phyloP scores from a whole-genome alignment of 257 asterid species.

The Plantago major region DNA sequence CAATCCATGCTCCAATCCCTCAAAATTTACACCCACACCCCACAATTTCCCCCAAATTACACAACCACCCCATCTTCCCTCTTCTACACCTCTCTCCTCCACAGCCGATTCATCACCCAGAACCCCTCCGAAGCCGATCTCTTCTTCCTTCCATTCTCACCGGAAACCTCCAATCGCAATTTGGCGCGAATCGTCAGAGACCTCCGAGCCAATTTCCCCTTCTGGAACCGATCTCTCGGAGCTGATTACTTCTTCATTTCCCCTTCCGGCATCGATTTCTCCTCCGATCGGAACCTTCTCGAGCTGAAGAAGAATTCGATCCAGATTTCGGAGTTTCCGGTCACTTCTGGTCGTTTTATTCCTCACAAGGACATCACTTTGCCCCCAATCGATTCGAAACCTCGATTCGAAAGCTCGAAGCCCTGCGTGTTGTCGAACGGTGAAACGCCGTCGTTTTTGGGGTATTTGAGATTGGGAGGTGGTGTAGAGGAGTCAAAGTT shows the following conservation, averaged over 20 bases:
- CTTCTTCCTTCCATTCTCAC: slow-evolving; percentile 69
- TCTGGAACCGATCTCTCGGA: slow-evolving; percentile 91
- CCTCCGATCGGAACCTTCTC: slow-evolving; percentile 66
- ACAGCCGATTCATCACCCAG: slow-evolving; percentile 52
- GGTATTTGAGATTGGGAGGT: slow-evolving; percentile 49
- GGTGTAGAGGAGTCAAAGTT: slow-evolving; percentile 8
- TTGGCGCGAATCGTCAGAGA: slow-evolving; percentile 54
- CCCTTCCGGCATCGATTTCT: slow-evolving; percentile 58
- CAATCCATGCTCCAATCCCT: slow-evolving; percentile 54
- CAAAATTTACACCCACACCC: slow-evolving; percentile 63
- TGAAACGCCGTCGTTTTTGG: slow-evolving; percentile 28
- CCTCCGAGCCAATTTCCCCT: slow-evolving; percentile 45
- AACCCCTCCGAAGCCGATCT: slow-evolving; percentile 71
- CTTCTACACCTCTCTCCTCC: slow-evolving; percentile 54
- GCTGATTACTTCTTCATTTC: slow-evolving; percentile 84
- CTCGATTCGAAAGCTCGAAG: not conserved
- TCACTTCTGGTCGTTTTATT: slow-evolving; percentile 52
- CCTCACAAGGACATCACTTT: slow-evolving; percentile 82
- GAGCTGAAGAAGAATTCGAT: slow-evolving; percentile 87
- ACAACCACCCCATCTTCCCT: slow-evolving; percentile 39
- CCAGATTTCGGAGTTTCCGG: slow-evolving; percentile 72
- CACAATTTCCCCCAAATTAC: slow-evolving; percentile 35
- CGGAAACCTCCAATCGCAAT: slow-evolving; percentile 56
- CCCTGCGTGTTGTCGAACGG: not conserved
- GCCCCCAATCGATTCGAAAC: slow-evolving; percentile 38